A percentile compares a stretch with the other conserved stretches of the same genome.
Evolutionary conservation across 2,329 filamentous ascomycete species (phyloP).

Genomic region (Plectosphaerella plurivora): DNA sequence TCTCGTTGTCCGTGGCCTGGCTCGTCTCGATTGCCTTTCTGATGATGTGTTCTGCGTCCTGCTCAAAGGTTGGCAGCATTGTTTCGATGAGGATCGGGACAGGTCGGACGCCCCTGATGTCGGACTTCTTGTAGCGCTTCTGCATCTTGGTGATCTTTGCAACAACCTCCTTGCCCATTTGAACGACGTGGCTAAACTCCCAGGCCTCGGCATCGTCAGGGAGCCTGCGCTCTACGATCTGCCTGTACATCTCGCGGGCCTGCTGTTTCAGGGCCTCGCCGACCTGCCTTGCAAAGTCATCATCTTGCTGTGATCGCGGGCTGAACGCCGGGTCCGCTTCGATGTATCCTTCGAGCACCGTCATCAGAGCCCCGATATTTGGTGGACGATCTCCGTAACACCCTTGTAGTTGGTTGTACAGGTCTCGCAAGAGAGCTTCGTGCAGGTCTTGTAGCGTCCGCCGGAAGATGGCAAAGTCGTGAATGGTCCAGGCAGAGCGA

Average conservation of each 20-base stretch:
- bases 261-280: constrained; percentile 68
- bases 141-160: constrained; percentile 84
- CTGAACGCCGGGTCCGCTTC: constrained; percentile 73
- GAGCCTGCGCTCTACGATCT: constrained; percentile 73
- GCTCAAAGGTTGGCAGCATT: constrained; percentile 84
- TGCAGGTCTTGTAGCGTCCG: constrained; percentile 71
- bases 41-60: constrained; percentile 82
- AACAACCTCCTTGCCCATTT: constrained; percentile 80
- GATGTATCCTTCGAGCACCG: constrained; percentile 76
- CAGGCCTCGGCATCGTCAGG: constrained; percentile 77
- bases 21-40: constrained; percentile 72
- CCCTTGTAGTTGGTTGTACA: constrained; percentile 82
- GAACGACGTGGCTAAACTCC: constrained; percentile 87
- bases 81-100: constrained; percentile 72
- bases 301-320: constrained; percentile 62
- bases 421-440: constrained; percentile 77
- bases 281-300: constrained; percentile 68
- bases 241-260: constrained; percentile 75
- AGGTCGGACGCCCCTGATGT: constrained; percentile 71
- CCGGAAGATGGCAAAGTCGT: constrained; percentile 68
- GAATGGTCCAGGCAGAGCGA: constrained; percentile 60
- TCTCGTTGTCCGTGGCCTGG: constrained; percentile 64
- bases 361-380: constrained; percentile 73
- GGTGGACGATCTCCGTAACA: constrained; percentile 89
- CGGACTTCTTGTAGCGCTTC: constrained; percentile 85